These are phyloP conservation scores for Aspergillus hiratsukae DNA, from an alignment of 2,329 filamentous ascomycete species.

Conservation along the genomic window DNA sequence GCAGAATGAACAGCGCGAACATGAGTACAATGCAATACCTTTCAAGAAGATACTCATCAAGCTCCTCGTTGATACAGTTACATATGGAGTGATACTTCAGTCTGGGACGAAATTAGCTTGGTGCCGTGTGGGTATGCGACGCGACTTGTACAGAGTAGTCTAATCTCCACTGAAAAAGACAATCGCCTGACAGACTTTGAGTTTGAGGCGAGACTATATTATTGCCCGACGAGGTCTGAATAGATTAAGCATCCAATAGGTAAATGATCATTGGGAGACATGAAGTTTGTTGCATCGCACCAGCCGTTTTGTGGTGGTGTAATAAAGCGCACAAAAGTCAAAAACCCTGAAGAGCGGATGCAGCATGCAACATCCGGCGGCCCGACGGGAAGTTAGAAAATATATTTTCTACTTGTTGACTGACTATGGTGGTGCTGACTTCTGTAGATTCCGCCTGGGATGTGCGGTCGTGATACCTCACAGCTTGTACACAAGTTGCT, in stretches of 20 bases:
- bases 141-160: too few species aligned
- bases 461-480: not conserved
- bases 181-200: not conserved
- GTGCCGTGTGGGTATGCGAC: not conserved
- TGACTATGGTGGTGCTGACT: too few species aligned
- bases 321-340: too few species aligned
- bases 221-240: too few species aligned
- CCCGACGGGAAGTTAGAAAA: too few species aligned
- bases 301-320: too few species aligned
- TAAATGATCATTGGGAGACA: too few species aligned
- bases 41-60: not conserved
- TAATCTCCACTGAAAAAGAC: not conserved
- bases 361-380: too few species aligned
- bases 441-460: not conserved
- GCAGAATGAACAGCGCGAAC: not conserved
- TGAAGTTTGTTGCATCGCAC: too few species aligned
- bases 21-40: not conserved
- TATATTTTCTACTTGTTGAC: too few species aligned
- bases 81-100: not conserved
- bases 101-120: not conserved
- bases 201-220: not conserved
- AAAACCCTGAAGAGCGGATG: too few species aligned
- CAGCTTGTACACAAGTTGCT: not conserved
- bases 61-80: not conserved
- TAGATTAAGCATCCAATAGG: too few species aligned